Base-by-base conservation (phyloP, 352 stramenopile species). In the Pythium biforme region DNA sequence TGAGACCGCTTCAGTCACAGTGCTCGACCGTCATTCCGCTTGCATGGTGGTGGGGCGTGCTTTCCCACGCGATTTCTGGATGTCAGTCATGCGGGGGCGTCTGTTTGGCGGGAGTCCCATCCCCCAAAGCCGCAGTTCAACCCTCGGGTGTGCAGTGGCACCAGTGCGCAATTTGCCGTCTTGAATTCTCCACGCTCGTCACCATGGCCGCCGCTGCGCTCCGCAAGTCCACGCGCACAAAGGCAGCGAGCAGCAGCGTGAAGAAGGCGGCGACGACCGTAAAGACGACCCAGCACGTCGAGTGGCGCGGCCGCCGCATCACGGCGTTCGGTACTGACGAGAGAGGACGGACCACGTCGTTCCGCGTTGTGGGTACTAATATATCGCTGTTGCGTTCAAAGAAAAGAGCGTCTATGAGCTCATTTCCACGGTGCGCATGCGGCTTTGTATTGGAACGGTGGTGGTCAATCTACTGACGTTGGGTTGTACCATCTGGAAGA, bases 371-470 rank as follows among this genome's bases (percentile, higher is more conserved):
- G 51, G 7, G 3, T 10, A 29, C 45, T 31, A 51, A 31, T 5
- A 6, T 6, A 49, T 25, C 3, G 6, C 15, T 31, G n/a, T 27
- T 31, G 11, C 22, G 37, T 14, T 3, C 27, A 11, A 49, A 92
- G 81, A 94, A 55, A 86, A 79, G 53, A 73, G 75, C 29, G 83
- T 92, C 43, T 92, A 92, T 59, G 81, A 92, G 60, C 77, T 92
- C 48, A 89, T 92, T 67, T 88, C 76, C 25, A 88, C 71, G 57
- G 85, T 92, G 49, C 11, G 55, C 15, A 19, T 17, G 37, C 1
- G 8, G 8, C 31, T 37, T 37, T 12, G 4, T 37, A 8, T 37
- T 37, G 31, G 1, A 15, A 1, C 7, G 1, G 31, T 37, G n/a
- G n/a, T n/a, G n/a, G n/a, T n/a, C n/a, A n/a, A n/a, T n/a, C n/a